phyloP scores from a whole-genome alignment of 441 rosid genomes.

The Dalechampia spathulata region DNA sequence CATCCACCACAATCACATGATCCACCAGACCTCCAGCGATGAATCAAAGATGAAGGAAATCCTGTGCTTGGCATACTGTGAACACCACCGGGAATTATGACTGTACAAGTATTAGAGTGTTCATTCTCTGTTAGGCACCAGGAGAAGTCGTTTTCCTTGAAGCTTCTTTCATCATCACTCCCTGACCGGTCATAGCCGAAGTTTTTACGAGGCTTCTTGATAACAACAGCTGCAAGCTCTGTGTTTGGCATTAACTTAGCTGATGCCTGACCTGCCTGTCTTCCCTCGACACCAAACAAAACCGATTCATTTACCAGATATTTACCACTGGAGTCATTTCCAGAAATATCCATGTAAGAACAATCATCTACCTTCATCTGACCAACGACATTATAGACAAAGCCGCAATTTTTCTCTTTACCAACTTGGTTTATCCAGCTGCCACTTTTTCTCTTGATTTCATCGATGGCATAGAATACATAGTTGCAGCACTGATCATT shows the following conservation, averaged over 20 bases:
- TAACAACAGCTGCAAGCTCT: slow-evolving; percentile 74
- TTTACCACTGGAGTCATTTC: slow-evolving; percentile 16
- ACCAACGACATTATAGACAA: slow-evolving; percentile 48
- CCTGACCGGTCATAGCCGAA: slow-evolving; percentile 6
- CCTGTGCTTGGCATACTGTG: slow-evolving; percentile 62
- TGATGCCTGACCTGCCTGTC: slow-evolving; percentile 31
- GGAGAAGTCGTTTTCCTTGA: slow-evolving; percentile 11
- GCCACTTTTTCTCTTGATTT: slow-evolving; percentile 53
- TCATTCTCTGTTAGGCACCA: slow-evolving; percentile 12
- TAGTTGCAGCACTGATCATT: slow-evolving; percentile 35
- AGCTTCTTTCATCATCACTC: slow-evolving; percentile 14
- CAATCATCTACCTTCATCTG: slow-evolving; percentile 44
- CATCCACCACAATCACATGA: slow-evolving; percentile 96
- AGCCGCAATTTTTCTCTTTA: slow-evolving; percentile 44
- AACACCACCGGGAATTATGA: slow-evolving; percentile 66
- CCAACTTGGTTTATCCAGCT: slow-evolving; percentile 67
- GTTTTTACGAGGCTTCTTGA: slow-evolving; percentile 25
- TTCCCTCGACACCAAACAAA: slow-evolving; percentile 42
- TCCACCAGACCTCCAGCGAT: slow-evolving; percentile 71
- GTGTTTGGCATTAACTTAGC: slow-evolving; percentile 19
- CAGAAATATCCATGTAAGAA: slow-evolving; percentile 21
- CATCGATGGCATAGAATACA: slow-evolving; percentile 58
- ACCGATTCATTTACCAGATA: slow-evolving; percentile 43
- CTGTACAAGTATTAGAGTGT: slow-evolving; percentile 22
- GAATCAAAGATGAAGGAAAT: slow-evolving; percentile 54